Evolutionary conservation across 1,284 basidiomycete genomes (phyloP), one percentile per base, ranked within the genome.

Genomic region (Irpex sp.): DNA sequence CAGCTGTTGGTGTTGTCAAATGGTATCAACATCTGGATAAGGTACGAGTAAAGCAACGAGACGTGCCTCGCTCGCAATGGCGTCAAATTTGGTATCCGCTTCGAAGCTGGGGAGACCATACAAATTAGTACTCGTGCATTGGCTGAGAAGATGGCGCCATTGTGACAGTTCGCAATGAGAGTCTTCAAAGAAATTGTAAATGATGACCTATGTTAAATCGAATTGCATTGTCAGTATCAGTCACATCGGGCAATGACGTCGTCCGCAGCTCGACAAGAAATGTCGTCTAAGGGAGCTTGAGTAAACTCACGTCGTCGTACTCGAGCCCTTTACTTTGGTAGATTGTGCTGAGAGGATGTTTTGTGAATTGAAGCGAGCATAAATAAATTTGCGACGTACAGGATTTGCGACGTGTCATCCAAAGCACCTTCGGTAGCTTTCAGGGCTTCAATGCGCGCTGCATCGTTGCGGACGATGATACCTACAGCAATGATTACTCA

Each of bases 251-350:
- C 8, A 15, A 51, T 19, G 17, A 17, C 21, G 17, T 15, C 9
- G 49, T 51, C 49, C 9, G 39, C 39, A 15, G 15, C 11, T 43
- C 15, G 11, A 43, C 17, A 26, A 17, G 21, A 9, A 15, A 51
- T 19, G 1, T 47, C 43, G 17, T 47, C 13, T 17, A 47, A 17
- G 43, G 13, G 43, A 13, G 13, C 13, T 47, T 47, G 43, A 51
- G 21, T 51, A 9, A 15, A 68, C 79, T 60, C 63, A 88, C 87
- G 62, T 90, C 89, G 66, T 90, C 81, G 68, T 90, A 90, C 69
- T 90, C 89, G 0, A 90, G 75, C 0, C 90, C 89, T 72, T 92
- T 92, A 77, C 83, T 86, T 57, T 92, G 87, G 64, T 88, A 88
- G 0, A 90, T 70, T 0, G 89, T 91, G 77, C 89, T 90, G 56